A percentile compares a stretch with the other conserved stretches of the same genome.
Conservation (phyloP, 1,139 yeast species). For the Yamadazyma oceani region DNA sequence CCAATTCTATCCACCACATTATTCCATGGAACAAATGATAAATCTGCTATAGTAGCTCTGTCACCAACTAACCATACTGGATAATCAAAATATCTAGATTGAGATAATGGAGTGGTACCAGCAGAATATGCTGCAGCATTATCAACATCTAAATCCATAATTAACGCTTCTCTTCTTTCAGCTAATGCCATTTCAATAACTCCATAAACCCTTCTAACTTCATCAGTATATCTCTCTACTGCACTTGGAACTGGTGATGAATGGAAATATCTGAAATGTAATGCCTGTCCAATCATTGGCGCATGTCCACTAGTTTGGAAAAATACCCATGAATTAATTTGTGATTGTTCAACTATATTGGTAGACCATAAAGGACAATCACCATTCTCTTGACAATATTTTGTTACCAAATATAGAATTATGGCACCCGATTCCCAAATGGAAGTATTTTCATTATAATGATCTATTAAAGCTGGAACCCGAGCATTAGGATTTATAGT, state of each 20-base stretch:
- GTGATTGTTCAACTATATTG: constrained; percentile 79
- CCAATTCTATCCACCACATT: constrained; percentile 93
- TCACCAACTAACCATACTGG: constrained; percentile 97
- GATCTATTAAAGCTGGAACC: constrained; percentile 92
- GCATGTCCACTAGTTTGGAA: constrained; percentile 97
- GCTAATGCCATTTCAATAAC: constrained; percentile 95
- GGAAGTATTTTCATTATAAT: constrained; percentile 71
- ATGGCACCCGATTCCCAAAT: constrained; percentile 97
- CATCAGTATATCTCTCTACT: constrained; percentile 87
- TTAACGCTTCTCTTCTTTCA: constrained; percentile 85
- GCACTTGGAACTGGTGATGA: constrained; percentile 86
- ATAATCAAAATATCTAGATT: constrained; percentile 83
- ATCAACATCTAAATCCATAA: constrained; percentile 87
- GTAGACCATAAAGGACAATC: constrained; percentile 81
- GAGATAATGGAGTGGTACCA: constrained; percentile 85
- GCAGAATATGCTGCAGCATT: constrained; percentile 86
- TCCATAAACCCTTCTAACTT: constrained; percentile 90
- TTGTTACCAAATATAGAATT: constrained; percentile 70
- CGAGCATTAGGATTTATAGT: constrained; percentile 92
- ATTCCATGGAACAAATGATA: constrained; percentile 95
- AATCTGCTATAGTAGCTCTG: constrained; percentile 84
- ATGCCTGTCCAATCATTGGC: constrained; percentile 97
- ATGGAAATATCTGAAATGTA: constrained; percentile 91
- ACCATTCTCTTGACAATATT: constrained; percentile 66
- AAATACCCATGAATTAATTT: constrained; percentile 84